A percentile compares a stretch with the other conserved stretches of the same genome.
phyloP scores from a whole-genome alignment of 257 asterid genomes.

The Nicotiana tomentosiformis region DNA sequence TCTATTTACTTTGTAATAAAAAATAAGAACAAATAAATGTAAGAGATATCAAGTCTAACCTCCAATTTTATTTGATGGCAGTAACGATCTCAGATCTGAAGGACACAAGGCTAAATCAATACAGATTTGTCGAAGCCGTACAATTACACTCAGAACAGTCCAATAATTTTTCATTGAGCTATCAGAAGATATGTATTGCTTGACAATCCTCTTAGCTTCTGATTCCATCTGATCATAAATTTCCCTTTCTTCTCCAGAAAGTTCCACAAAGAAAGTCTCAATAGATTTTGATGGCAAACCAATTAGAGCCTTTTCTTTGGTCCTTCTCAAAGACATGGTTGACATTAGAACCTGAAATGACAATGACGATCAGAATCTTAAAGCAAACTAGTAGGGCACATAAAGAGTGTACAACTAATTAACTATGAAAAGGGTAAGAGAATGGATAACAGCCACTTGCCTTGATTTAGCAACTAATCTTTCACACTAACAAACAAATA shows the following conservation, averaged over 20 bases:
- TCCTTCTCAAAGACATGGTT: slow-evolving; percentile 75
- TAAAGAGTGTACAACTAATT: neutral
- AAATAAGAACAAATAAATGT: slow-evolving; percentile 7
- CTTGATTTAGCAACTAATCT: neutral
- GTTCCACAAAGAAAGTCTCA: slow-evolving; percentile 54
- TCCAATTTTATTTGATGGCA: slow-evolving; percentile 66
- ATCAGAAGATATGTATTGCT: slow-evolving; percentile 35
- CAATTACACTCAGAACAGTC: slow-evolving; percentile 60
- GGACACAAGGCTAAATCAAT: slow-evolving; percentile 44
- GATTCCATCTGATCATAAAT: slow-evolving; percentile 78
- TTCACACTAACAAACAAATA: neutral
- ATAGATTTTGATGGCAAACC: slow-evolving; percentile 64
- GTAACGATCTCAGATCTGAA: slow-evolving; percentile 35
- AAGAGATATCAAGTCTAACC: slow-evolving; percentile 31
- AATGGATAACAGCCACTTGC: neutral
- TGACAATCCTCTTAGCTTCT: slow-evolving; percentile 49
- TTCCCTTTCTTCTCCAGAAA: slow-evolving; percentile 61
- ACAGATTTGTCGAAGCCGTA: slow-evolving; percentile 81
- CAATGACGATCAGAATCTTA: neutral
- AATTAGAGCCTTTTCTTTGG: slow-evolving; percentile 55
- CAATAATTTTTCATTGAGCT: slow-evolving; percentile 38
- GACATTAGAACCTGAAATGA: slow-evolving; percentile 64
- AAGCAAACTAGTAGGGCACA: neutral
- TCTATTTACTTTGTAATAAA: neutral
- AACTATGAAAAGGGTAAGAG: neutral